These are phyloP conservation scores for Tephrocybe sp. DNA, from an alignment of 768 basidiomycete genomes.

Conservation along the genomic window DNA sequence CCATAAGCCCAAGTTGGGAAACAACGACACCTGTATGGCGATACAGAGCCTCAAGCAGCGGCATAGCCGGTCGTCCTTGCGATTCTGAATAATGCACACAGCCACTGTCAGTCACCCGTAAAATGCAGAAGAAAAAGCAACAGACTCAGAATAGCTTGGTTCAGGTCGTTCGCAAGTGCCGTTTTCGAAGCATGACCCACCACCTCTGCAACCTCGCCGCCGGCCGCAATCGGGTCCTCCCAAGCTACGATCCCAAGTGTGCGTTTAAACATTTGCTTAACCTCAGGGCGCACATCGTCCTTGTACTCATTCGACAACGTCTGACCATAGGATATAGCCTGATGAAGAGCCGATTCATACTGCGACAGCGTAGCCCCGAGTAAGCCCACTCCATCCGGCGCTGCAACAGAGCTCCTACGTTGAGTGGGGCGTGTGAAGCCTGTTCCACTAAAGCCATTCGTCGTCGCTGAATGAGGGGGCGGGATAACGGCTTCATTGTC, in stretches of 20 bases:
- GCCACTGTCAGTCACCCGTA: neutral
- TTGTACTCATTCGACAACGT: slow-evolving; percentile 66
- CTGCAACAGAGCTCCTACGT: slow-evolving; percentile 6
- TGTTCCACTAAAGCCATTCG: slow-evolving; percentile 26
- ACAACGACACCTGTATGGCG: slow-evolving; percentile 71
- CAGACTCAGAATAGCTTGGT: slow-evolving; percentile 80
- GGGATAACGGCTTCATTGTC: slow-evolving; percentile 34
- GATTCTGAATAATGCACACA: slow-evolving; percentile 49
- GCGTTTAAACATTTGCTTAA: slow-evolving; percentile 64
- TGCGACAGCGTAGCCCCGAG: slow-evolving; percentile 24
- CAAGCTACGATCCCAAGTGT: slow-evolving; percentile 82
- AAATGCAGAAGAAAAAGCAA: slow-evolving; percentile 6
- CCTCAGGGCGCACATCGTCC: slow-evolving; percentile 55
- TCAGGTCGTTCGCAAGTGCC: slow-evolving; percentile 70
- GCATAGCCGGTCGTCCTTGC: slow-evolving; percentile 67
- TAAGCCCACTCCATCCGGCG: slow-evolving; percentile 15
- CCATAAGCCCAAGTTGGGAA: slow-evolving; percentile 66
- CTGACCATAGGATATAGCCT: slow-evolving; percentile 74
- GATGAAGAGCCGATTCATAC: slow-evolving; percentile 58
- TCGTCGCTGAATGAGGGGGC: slow-evolving; percentile 17
- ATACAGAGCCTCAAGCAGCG: slow-evolving; percentile 74
- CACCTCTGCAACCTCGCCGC: slow-evolving; percentile 62
- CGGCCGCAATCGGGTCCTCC: slow-evolving; percentile 66
- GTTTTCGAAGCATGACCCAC: slow-evolving; percentile 67
- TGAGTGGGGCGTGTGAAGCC: slow-evolving; percentile 5